Evolutionary conservation across 495 filamentous ascomycete genomes (phyloP), one percentile per base, ranked within the genome.

Genomic region (Hypoxylon lenormandii): DNA sequence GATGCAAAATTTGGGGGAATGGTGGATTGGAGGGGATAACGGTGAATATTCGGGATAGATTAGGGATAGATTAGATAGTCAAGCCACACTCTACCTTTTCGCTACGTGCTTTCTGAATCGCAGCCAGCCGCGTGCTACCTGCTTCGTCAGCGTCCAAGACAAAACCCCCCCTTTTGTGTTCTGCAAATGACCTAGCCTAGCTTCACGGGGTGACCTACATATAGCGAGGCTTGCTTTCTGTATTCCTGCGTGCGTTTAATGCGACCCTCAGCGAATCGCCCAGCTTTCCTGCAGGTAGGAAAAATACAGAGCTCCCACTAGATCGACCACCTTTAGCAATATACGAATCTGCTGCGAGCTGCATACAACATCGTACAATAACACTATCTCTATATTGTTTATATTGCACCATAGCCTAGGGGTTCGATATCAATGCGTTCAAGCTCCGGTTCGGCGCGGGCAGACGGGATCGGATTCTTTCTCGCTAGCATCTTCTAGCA

Each of bases 101-200:
- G 30, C 30, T 33, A 8, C 30, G 6, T 60, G 23, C 55, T 45
- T 63, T 49, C 23, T 52, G 38, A 46, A 37, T 55, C 60, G 45
- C 48, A 55, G 54, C 49, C 43, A 60, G 26, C 66, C 60, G 66
- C 60, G 60, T 70, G 66, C 66, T 51, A 51, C 66, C 59, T 60
- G 60, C 38, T 69, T 64, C 55, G 59, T 63, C 66, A 69, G 66
- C 54, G 42, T 69, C 66, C 54, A 69, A 69, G 66, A 69, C 66
- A 69, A 55, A 22, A n/a, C 3, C 15, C 54, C 40, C 59, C n/a
- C 66, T 38, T 59, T 64, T 59, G 52, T 60, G 11, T n/a, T 52
- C 55, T 28, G 45, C 60, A 49, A 70, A 46, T 70, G 66, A 70
- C 60, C 60, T 70, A 60, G 60, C 60, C 60, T 70, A 60, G 60